Evolutionary conservation across 2,329 filamentous ascomycete species (phyloP), one percentile per base, ranked within the genome.

Genomic region (Gnomoniopsis smithogilvyi): DNA sequence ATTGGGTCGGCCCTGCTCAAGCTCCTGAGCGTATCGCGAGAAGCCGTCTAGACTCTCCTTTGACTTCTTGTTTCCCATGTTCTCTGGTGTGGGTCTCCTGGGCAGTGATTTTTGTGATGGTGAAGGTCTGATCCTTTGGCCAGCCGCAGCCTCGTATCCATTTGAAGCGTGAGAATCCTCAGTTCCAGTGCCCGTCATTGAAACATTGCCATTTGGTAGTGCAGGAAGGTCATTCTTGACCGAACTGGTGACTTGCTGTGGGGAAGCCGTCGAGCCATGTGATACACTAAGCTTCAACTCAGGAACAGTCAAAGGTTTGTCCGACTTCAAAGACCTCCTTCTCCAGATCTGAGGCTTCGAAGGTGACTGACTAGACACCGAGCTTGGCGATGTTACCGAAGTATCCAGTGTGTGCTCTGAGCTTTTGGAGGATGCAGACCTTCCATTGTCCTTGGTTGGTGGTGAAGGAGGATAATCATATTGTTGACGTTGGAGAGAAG

Each of bases 251-350:
- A 62, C 50, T 58, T 60, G 62, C 30, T 64, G 51, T 45, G 65
- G 57, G 14, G 70, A 69, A 41, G 73, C 71, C 4, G 80, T 82
- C 21, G 80, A 83, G 41, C 80, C 80, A 69, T 82, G 75, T 58
- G 78, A 82, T 45, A 70, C 66, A 51, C 76, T 67, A 56, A 84
- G 71, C 60, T 79, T 79, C 53, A 84, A 75, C 58, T 78, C 75
- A 10, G 79, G 69, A 4, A 84, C 73, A 50, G 78, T 75, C 36
- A 79, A 67, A 61, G 70, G 76, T 54, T 74, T 73, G 56, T 82
- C 78, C 56, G 73, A 73, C 67, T 79, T 83, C 26, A 77, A 70
- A 15, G 80, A 81, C 49, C 82, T 77, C 54, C 82, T 75, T 58
- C 76, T 75, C 81, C 80, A 84, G 34, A 78, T 71, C 62, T 77